Conservation (phyloP, 2,329 filamentous ascomycete genomes). For the Hysterium pulicare region DNA sequence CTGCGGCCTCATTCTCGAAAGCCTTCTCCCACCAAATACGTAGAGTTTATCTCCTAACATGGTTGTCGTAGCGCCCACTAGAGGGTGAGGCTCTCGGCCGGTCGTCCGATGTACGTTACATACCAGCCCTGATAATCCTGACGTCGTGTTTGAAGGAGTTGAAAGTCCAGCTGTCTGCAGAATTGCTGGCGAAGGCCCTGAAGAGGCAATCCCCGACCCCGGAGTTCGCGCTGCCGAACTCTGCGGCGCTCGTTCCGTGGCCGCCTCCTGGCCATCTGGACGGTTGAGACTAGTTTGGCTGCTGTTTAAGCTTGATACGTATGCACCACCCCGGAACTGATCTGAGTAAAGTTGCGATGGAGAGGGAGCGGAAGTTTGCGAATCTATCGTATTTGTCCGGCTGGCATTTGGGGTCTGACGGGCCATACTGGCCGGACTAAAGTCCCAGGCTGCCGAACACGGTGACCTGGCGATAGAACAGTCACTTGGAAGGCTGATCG, state of each 20-base stretch:
- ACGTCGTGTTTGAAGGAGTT: slow-evolving; percentile 45
- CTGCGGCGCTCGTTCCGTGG: slow-evolving; percentile 31
- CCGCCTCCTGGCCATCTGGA: slow-evolving; percentile 42
- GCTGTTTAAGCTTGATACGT: slow-evolving; percentile 42
- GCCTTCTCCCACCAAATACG: slow-evolving; percentile 86
- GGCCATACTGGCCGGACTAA: slow-evolving; percentile 40
- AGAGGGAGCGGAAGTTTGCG: slow-evolving; percentile 43
- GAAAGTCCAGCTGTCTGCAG: slow-evolving; percentile 34
- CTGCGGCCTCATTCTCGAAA: slow-evolving; percentile 79
- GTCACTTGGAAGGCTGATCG: slow-evolving; percentile 25
- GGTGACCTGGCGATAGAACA: slow-evolving; percentile 15
- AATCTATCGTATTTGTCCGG: slow-evolving; percentile 47
- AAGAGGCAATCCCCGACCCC: slow-evolving; percentile 48
- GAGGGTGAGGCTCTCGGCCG: slow-evolving; percentile 81
- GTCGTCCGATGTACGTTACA: slow-evolving; percentile 78
- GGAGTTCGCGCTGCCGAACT: slow-evolving; percentile 31
- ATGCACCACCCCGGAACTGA: slow-evolving; percentile 31
- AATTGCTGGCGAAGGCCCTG: slow-evolving; percentile 46
- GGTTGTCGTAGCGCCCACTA: slow-evolving; percentile 93
- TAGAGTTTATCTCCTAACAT: slow-evolving; percentile 94
- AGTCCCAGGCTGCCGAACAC: slow-evolving; percentile 16
- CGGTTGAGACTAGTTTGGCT: slow-evolving; percentile 46
- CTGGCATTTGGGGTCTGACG: slow-evolving; percentile 41
- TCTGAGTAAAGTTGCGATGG: slow-evolving; percentile 40
- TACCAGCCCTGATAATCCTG: slow-evolving; percentile 63